A percentile compares a stretch with the other conserved stretches of the same genome.
These are phyloP conservation scores for Byssoonygena ceratinophila DNA, from an alignment of 2,329 filamentous ascomycete genomes.

Conservation along the genomic window DNA sequence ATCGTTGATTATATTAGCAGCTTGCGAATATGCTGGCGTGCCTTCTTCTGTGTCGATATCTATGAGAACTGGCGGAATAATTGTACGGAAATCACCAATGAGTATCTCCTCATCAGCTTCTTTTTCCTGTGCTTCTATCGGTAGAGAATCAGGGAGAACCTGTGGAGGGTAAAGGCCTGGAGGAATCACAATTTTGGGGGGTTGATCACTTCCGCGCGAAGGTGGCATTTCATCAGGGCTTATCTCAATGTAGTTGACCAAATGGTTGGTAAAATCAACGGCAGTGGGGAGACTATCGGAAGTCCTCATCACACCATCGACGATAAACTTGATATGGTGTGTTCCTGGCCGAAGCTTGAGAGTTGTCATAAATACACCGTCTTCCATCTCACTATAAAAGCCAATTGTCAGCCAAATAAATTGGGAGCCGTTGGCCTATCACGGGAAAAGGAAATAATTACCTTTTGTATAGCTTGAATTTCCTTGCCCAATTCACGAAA, in stretches of 20 bases:
- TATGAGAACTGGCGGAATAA: slow-evolving; percentile 72
- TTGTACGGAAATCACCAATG: slow-evolving; percentile 53
- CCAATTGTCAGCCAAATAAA: neutral
- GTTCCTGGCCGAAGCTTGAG: slow-evolving; percentile 84
- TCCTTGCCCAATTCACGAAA: slow-evolving; percentile 94
- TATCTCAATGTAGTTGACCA: slow-evolving; percentile 97
- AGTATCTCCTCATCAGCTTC: slow-evolving; percentile 46
- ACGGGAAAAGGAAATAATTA: slow-evolving; percentile 32
- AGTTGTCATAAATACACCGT: slow-evolving; percentile 59
- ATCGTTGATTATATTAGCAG: slow-evolving; percentile 63
- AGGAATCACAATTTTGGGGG: slow-evolving; percentile 27
- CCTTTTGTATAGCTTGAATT: slow-evolving; percentile 77
- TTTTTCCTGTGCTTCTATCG: slow-evolving; percentile 34
- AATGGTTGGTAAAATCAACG: slow-evolving; percentile 93
- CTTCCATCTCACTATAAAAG: slow-evolving; percentile 29
- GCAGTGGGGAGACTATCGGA: slow-evolving; percentile 81
- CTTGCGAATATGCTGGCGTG: slow-evolving; percentile 63
- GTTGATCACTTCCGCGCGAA: slow-evolving; percentile 29
- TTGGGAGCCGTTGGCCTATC: neutral
- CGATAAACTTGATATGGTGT: slow-evolving; percentile 91
- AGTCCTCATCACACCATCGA: slow-evolving; percentile 86
- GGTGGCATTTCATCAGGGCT: slow-evolving; percentile 51
- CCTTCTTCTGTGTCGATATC: slow-evolving; percentile 78
- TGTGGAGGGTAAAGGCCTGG: slow-evolving; percentile 38
- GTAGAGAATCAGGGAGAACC: slow-evolving; percentile 30